Base-by-base conservation (phyloP, 2,329 filamentous ascomycete species). In the Ophiostoma sp. region DNA sequence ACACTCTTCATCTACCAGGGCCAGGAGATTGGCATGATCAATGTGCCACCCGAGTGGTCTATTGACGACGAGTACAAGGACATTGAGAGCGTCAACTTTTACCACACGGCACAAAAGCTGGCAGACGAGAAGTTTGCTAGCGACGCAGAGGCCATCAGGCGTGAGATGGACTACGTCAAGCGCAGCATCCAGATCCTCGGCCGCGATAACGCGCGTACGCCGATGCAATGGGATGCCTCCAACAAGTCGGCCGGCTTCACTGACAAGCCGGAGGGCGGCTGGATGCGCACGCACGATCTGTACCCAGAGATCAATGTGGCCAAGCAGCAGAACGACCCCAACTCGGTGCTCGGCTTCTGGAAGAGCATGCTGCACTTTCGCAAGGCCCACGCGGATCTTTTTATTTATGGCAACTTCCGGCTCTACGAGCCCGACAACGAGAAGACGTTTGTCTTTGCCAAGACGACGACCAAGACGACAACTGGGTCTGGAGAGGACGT, bases 141-240 rank as follows among this genome's bases (percentile, higher is more conserved):
- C n/a, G 79, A 83, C 72, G 77, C 80, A 9, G 81, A 82, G 55
- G 80, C 79, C 33, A 79, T 88, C 1, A 81, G 81, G 6, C 81
- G 84, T 45, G 81, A 79, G 36, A 80, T 88, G 1, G 82, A 82
- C 15, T 82, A 85, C 50, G 87, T 85, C 0, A 84, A 86, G 77
- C 80, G 82, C 9, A 83, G 87, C 52, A 82, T 92, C 70, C 86
- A 89, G 75, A 83, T 86, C 74, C 85, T 92, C 39, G 90, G 86
- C 6, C 84, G 90, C 42, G 91, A 93, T 78, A 88, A 93, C 78
- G 86, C 89, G 9, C 85, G 91, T n/a, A 86, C 89, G 3, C 91
- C 91, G 0, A 88, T 93, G 82, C 89, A 91, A 75, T 93, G 91
- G 91, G 85, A 85, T 72, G 83, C 79, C 0, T 81, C 82, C 0